Evolutionary conservation across 2,329 filamentous ascomycete species (phyloP).

Genomic region (Taxawa tesnikishii): DNA sequence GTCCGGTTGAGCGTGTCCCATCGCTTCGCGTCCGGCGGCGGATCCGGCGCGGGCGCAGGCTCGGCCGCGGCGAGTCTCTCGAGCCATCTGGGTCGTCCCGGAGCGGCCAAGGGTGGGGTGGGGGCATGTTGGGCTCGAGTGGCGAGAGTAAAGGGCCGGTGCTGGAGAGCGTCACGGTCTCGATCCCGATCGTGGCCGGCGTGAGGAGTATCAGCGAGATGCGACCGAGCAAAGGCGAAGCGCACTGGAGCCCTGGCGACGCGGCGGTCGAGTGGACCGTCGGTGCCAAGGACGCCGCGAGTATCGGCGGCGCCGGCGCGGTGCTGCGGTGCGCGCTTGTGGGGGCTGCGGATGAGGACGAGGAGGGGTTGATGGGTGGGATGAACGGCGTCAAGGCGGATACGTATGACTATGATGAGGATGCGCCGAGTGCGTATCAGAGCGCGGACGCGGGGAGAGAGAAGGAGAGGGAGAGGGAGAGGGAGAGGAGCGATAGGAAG

Average conservation of each 20-base stretch:
- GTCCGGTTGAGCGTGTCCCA: constrained; percentile 61
- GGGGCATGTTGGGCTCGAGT: constrained; percentile 5
- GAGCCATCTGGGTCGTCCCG: constrained; percentile 1
- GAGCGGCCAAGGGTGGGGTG: constrained; percentile 5
- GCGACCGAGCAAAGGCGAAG: constrained; percentile 69
- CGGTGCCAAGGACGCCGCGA: constrained; percentile 59
- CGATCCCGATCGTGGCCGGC: constrained; percentile 63
- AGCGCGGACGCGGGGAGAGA: not conserved
- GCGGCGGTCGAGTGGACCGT: constrained; percentile 72
- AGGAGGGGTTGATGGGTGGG: constrained; percentile 25
- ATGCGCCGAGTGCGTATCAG: constrained; percentile 7
- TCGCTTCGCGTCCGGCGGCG: constrained; percentile 24
- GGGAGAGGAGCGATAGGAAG: constrained; percentile 40
- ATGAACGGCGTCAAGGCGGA: constrained; percentile 27
- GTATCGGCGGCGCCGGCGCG: constrained; percentile 27
- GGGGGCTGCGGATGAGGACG: constrained; percentile 42
- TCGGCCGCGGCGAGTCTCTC: constrained; percentile 7
- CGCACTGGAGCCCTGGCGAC: constrained; percentile 64
- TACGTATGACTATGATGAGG: constrained; percentile 28
- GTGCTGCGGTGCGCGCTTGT: constrained; percentile 70
- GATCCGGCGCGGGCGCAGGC: constrained; percentile 6
- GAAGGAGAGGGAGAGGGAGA: constrained; percentile 8
- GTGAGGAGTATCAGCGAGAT: constrained; percentile 68
- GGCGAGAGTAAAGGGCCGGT: constrained; percentile 20
- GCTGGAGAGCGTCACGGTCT: constrained; percentile 66